Evolutionary conservation across 2,329 filamentous ascomycete genomes (phyloP).

Genomic region (Arthrocladium fulminans): DNA sequence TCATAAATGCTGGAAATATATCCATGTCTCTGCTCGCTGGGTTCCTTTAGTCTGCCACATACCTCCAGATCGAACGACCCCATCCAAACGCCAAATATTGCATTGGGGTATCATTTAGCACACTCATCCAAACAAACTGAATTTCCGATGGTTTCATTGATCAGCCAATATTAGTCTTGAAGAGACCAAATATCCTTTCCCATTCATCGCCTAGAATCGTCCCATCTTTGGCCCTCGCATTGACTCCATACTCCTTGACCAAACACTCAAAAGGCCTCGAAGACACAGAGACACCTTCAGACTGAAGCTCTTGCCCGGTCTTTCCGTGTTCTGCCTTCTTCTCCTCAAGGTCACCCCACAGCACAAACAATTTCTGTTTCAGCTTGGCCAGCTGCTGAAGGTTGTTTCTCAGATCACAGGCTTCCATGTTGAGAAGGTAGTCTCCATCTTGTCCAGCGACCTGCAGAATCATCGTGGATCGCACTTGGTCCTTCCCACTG

Average conservation of each 20-base stretch:
- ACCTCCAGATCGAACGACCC: neutral
- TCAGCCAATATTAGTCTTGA: constrained; percentile 51
- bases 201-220: constrained; percentile 34
- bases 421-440: constrained; percentile 47
- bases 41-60: neutral
- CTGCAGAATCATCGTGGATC: constrained; percentile 52
- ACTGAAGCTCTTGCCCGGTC: constrained; percentile 11
- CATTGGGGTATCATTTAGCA: neutral
- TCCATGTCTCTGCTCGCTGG: neutral
- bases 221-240: constrained; percentile 1
- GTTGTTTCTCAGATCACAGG: constrained; percentile 49
- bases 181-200: constrained; percentile 56
- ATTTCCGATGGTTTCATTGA: no score
- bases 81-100: neutral
- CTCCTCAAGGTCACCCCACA: constrained; percentile 85
- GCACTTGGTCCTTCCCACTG: constrained; percentile 32
- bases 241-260: constrained; percentile 60
- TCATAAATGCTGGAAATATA: no score
- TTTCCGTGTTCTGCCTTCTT: constrained; percentile 38
- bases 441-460: constrained; percentile 55
- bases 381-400: constrained; percentile 43
- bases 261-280: constrained; percentile 60
- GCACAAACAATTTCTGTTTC: constrained; percentile 60
- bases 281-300: constrained; percentile 23
- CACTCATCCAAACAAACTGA: neutral